Conservation (phyloP, 805 yeast species). For the Ogataea henricii region DNA sequence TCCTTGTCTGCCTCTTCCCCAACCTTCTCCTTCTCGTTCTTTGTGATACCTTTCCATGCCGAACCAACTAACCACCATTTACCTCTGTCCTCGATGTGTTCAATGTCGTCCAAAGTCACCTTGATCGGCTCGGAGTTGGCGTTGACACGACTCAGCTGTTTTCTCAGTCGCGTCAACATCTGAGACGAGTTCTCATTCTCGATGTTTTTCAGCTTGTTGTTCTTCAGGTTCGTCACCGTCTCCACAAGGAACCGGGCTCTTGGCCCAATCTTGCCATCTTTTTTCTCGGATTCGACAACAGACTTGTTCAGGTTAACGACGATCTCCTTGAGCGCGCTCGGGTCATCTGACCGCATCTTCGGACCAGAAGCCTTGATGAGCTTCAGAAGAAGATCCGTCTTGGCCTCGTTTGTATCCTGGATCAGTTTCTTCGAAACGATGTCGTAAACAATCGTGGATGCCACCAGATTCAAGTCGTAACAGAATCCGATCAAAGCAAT, state of each 20-base stretch:
- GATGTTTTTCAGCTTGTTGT: slow-evolving; percentile 67
- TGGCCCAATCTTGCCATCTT: slow-evolving; percentile 43
- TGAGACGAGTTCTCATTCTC: slow-evolving; percentile 55
- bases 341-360: slow-evolving; percentile 88
- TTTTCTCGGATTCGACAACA: slow-evolving; percentile 39
- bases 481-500: slow-evolving; percentile 74
- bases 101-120: slow-evolving; percentile 81
- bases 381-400: slow-evolving; percentile 76
- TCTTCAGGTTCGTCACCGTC: slow-evolving; percentile 80
- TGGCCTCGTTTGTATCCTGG: slow-evolving; percentile 56
- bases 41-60: slow-evolving; percentile 78
- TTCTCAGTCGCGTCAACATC: slow-evolving; percentile 59
- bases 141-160: slow-evolving; percentile 56
- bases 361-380: slow-evolving; percentile 77
- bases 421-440: slow-evolving; percentile 49
- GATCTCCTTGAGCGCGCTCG: slow-evolving; percentile 79
- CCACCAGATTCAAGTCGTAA: slow-evolving; percentile 75
- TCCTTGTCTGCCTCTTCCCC: slow-evolving; percentile 38
- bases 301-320: slow-evolving; percentile 57
- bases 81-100: slow-evolving; percentile 74
- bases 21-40: slow-evolving; percentile 33
- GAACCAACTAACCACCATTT: slow-evolving; percentile 99
- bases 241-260: slow-evolving; percentile 85
- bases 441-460: slow-evolving; percentile 77
- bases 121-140: slow-evolving; percentile 72